Evolutionary conservation across 495 filamentous ascomycete species (phyloP), one percentile per base, ranked within the genome.

Genomic region (Xylaria flabelliformis): DNA sequence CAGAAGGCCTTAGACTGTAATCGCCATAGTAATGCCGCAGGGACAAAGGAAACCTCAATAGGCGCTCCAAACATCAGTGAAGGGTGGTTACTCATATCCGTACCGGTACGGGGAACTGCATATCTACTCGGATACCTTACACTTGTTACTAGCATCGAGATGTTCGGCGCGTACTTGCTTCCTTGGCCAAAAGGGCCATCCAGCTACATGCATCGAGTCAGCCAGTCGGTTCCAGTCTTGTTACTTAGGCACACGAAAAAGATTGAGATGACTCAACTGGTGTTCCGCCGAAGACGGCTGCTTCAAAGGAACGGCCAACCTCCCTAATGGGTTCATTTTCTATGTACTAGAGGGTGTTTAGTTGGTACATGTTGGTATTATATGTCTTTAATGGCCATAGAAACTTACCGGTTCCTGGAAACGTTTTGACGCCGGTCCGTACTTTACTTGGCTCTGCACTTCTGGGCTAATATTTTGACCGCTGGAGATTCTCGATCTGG

Each of bases 271-370:
- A 67, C 64, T 67, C 46, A 67, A 46, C 46, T 55, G 46, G 64
- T 21, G 64, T 50, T 50, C 44, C 64, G n/a, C 50, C 64, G 26
- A 53, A 53, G 50, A 53, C 46, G 50, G 64, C 64, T 36, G 24
- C n/a, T 55, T 67, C 64, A 7, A 51, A 67, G 21, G 64, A 67
- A n/a, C 64, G 50, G 24, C 64, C 64, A 5, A n/a, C 0, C n/a
- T 67, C 64, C 1, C 15, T 32, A 10, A 55, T 53, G 1, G 64
- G 29, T 41, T 67, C 64, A 12, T 21, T 10, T 7, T 39, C 24
- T 44, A 64, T 19, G 29, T 39, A 64, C 61, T 64, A 46, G 8
- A 26, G n/a, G 9, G 50, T 8, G 12, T 53, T 24, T 53, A 26
- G 21, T 53, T 53, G 4, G 9, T 53, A 26, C 1, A 53, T 5